Percentiles rank a stretch among this genome's conserved stretches.
phyloP scores from a whole-genome alignment of 2,329 filamentous ascomycete species.

The Aspergillus caelatus region DNA sequence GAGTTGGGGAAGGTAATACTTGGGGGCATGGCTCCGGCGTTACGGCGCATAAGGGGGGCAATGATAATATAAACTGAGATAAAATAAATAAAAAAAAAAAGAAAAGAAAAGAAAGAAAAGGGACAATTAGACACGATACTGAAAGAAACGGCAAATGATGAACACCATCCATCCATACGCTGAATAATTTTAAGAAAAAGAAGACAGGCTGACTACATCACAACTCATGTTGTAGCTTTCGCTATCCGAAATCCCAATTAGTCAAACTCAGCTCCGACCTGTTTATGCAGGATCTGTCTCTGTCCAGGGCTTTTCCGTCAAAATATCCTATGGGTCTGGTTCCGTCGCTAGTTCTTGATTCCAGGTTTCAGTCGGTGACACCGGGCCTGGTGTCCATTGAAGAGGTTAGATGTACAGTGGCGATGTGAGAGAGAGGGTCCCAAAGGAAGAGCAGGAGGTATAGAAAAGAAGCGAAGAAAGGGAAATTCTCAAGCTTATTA shows the following conservation, averaged over 20 bases:
- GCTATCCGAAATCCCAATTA: neutral
- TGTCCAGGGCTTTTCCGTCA: neutral
- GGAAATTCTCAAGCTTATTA: neutral
- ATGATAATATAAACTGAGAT: too few relatives aligned
- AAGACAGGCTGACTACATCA: neutral
- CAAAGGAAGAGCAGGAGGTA: neutral
- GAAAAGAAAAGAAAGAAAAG: neutral
- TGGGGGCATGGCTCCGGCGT: too few relatives aligned
- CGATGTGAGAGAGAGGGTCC: neutral
- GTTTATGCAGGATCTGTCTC: neutral
- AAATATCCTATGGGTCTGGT: neutral
- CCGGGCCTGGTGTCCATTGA: neutral
- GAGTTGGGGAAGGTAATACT: too few relatives aligned
- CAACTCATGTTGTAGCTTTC: constrained; percentile 1
- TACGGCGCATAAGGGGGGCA: too few relatives aligned
- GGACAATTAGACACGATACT: constrained; percentile 6
- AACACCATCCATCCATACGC: constrained; percentile 7
- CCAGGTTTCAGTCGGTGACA: neutral
- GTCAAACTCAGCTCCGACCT: neutral
- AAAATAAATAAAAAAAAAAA: neutral
- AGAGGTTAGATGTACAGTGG: constrained; percentile 5
- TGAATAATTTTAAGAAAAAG: constrained; percentile 3
- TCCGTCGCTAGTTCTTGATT: neutral
- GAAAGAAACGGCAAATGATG: neutral
- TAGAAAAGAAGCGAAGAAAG: neutral